Evolutionary conservation across 139 green algal genomes (phyloP), one percentile per base, ranked within the genome.

Genomic region (Choricystis sp.): DNA sequence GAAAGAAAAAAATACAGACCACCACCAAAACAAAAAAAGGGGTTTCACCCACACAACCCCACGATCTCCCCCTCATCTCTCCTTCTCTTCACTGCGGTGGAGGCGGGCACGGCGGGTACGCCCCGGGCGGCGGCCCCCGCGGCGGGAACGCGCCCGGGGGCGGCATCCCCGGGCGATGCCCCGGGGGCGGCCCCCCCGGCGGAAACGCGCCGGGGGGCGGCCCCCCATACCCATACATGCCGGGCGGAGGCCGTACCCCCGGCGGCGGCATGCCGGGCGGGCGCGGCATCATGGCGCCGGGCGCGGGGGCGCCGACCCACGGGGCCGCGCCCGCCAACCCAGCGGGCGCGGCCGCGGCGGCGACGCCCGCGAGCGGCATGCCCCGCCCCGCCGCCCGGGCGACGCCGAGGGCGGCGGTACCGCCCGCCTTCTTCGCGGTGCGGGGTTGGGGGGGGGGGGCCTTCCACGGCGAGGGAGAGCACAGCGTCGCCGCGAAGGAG

Each of bases 401-500:
- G 59, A 90, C 69, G 2, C 90, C 90, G 4, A 89, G 85, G 2
- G 90, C 90, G 22, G 59, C 19, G 14, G 31, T 29, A 4, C 63
- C 26, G 60, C 72, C 73, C 25, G 83, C 80, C 29, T 64, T 66
- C 59, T 77, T 78, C n/a, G 74, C 69, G 60, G 29, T 68, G 62
- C 20, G 92, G 78, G 56, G 95, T 89, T 30, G 81, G 71, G 3
- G 91, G 90, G 1, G 94, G 94, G 16, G 91, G 93, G 0, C 93
- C 94, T 69, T 99, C 94, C 20, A 99, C 89, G 1, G 82, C 91
- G 22, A 99, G 61, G 20, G 88, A 91, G 1, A 99, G 69, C 22
- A 99, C 83, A 72, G 98, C 92, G 70, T 96, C 89, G 4, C 89
- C 89, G 5, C 91, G 77, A 49, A 99, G 82, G 31, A 99, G 69